These are phyloP conservation scores for Yarrowia sp. DNA, from an alignment of 805 yeast species.

Conservation along the genomic window DNA sequence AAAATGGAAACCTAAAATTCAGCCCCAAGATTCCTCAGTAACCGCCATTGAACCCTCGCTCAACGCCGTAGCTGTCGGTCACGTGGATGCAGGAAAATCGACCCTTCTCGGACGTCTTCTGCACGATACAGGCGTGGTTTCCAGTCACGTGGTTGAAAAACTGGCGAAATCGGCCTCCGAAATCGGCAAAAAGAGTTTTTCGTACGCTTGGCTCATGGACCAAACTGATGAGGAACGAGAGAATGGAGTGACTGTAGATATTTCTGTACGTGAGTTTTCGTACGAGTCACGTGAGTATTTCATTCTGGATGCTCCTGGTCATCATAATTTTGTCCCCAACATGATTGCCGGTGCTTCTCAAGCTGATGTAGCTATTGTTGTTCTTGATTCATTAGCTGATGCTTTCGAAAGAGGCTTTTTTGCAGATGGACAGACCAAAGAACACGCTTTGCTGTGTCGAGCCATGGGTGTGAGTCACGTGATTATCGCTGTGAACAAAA, in stretches of 20 bases:
- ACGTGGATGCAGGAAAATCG: conserved; percentile 83
- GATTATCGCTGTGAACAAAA: conserved; percentile 65
- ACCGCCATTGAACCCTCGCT: conserved; percentile 49
- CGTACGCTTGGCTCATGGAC: conserved; percentile 83
- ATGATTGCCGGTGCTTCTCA: conserved; percentile 82
- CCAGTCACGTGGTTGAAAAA: conserved; percentile 60
- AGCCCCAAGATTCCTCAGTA: conserved; percentile 24
- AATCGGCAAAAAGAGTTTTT: conserved; percentile 74
- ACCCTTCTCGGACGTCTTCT: conserved; percentile 73
- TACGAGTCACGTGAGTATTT: conserved; percentile 56
- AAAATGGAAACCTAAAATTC: conserved; percentile 25
- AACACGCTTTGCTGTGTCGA: conserved; percentile 68
- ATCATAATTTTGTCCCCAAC: conserved; percentile 76
- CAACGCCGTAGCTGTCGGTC: conserved; percentile 80
- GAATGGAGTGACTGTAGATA: conserved; percentile 78
- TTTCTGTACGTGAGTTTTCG: conserved; percentile 65
- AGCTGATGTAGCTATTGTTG: conserved; percentile 71
- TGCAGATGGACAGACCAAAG: conserved; percentile 72
- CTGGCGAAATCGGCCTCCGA: conserved; percentile 62
- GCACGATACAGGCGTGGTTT: conserved; percentile 65
- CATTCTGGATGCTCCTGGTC: conserved; percentile 84
- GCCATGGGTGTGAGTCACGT: conserved; percentile 62
- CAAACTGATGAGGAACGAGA: conserved; percentile 72
- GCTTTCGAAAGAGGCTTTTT: conserved; percentile 71
- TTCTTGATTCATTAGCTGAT: conserved; percentile 62